These are phyloP conservation scores for Yarrowia sp. DNA, from an alignment of 805 yeast species.

Conservation along the genomic window DNA sequence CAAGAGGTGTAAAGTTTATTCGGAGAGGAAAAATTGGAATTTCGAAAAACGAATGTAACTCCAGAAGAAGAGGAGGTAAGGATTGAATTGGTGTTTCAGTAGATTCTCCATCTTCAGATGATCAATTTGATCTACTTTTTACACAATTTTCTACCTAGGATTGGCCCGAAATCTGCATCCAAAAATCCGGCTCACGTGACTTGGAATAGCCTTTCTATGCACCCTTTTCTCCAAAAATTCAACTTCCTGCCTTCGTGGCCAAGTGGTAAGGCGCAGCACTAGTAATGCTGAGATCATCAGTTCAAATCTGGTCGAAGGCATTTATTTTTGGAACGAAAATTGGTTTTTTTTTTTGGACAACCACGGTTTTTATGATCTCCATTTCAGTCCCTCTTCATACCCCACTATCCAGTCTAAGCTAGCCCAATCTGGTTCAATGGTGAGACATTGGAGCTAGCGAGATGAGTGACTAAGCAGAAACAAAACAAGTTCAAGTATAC, in stretches of 20 bases:
- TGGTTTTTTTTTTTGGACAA: neutral
- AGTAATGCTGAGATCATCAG: constrained; percentile 26
- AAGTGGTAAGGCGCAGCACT: constrained; percentile 27
- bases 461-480: no score
- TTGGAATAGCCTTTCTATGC: neutral
- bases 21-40: neutral
- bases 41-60: neutral
- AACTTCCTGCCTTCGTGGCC: constrained; percentile 22
- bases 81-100: no score
- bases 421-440: neutral
- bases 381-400: no score
- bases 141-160: no score
- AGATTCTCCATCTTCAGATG: no score
- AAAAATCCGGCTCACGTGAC: neutral
- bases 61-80: no score
- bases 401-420: no score
- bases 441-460: neutral
- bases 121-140: no score
- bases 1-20: neutral
- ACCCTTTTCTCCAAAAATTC: neutral
- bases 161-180: no score
- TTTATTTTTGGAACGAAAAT: neutral
- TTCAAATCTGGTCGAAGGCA: constrained; percentile 27
- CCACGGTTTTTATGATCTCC: no score
- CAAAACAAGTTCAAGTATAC: no score